Conservation (phyloP, 31 red algal species). For the Asparagopsis taxiformis region DNA sequence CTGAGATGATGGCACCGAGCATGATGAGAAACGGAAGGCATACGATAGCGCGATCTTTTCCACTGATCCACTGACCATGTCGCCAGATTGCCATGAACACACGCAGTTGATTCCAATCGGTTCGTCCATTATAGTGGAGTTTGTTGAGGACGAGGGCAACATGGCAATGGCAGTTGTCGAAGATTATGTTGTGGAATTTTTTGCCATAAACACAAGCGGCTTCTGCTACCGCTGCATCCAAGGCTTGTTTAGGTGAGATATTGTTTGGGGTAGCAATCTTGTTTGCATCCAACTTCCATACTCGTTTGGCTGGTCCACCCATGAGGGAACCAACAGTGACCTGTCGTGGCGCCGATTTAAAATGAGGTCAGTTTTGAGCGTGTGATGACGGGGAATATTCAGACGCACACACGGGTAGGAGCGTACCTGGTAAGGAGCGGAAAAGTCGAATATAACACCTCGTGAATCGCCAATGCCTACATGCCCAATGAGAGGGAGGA, state of each 20-base stretch:
- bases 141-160: slow-evolving; percentile 43
- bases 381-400: too few species aligned
- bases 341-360: too few species aligned
- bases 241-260: too few species aligned
- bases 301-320: slow-evolving; percentile 47
- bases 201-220: slow-evolving; percentile 44
- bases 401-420: too few species aligned
- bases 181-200: slow-evolving; percentile 48
- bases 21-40: slow-evolving; percentile 26
- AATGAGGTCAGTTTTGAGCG: too few species aligned
- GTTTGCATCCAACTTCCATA: slow-evolving; percentile 27
- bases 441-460: slow-evolving; percentile 54
- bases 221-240: slow-evolving; percentile 37
- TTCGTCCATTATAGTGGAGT: slow-evolving; percentile 36
- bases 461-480: slow-evolving; percentile 40
- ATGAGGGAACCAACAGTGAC: slow-evolving; percentile 51
- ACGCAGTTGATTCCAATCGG: slow-evolving; percentile 50
- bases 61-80: slow-evolving; percentile 31
- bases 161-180: slow-evolving; percentile 63
- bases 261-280: too few species aligned
- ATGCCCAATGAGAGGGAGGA: slow-evolving; percentile 51
- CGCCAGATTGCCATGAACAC: slow-evolving; percentile 41
- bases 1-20: slow-evolving; percentile 11
- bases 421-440: slow-evolving; percentile 55
- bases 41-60: slow-evolving; percentile 1